Base-by-base conservation (phyloP, 805 yeast genomes). In the Kodamaea jinghongensis region DNA sequence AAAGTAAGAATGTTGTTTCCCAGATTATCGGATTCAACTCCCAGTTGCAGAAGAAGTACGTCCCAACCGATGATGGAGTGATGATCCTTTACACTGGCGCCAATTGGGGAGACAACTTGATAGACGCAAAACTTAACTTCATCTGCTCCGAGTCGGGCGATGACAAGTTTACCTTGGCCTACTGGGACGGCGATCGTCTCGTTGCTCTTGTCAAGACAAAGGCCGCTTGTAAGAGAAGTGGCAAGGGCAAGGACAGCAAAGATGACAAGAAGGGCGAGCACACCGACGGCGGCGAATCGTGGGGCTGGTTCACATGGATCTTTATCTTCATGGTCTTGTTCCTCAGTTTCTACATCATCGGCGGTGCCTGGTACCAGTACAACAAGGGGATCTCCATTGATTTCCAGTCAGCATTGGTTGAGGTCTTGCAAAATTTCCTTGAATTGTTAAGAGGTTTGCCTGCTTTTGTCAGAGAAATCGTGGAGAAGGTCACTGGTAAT, bases 261-360 rank as follows among this genome's bases (percentile, higher is more conserved):
- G 30, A 27, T 8, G 26, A 34, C 29, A 46, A 53, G 15, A 49
- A 59, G 11, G 50, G 49, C 54, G 59, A 51, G 39, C 46, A 43
- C 17, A 35, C 36, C 25, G 47, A 42, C 17, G 46, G 42, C 32
- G 72, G 71, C 14, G 73, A 68, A 47, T 79, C 81, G 43, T 80
- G 91, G 82, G 93, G 95, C 38, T 78, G 90, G 74, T 78, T 90
- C 56, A 77, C 89, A 2, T 86, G 91, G 81, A 54, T 88, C 7
- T 86, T 90, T 55, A 81, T 90, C 49, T 63, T 89, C 44, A 61
- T 82, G 48, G 86, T 86, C 12, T 61, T 91, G 25, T 75, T 76
- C 33, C 72, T 85, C 50, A 81, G 88, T 33, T 78, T 79, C 30
- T 90, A 86, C 60, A 75, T 84, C 16, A 75, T 82, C 38, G 81